These are phyloP conservation scores for Globisporangium paddicum DNA, from an alignment of 352 stramenopile species.

Conservation along the genomic window DNA sequence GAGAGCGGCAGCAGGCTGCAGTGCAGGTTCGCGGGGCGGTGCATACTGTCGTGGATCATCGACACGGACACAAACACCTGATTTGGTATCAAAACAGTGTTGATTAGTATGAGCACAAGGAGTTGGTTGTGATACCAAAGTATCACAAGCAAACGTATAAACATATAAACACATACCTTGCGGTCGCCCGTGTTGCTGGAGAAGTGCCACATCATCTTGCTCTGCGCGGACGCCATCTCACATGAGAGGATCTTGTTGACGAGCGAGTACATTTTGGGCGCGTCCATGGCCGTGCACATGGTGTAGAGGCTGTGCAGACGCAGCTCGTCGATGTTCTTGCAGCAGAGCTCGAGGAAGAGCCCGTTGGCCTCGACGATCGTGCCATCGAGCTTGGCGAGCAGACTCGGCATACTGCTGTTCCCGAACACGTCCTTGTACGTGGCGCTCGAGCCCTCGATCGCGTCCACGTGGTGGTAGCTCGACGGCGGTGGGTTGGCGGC, in stretches of 20 bases:
- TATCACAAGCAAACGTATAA: background rate
- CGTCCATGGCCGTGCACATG: slow-evolving; percentile 70
- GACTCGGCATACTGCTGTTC: slow-evolving; percentile 75
- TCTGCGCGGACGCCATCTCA: slow-evolving; percentile 72
- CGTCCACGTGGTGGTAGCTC: slow-evolving; percentile 20
- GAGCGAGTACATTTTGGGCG: slow-evolving; percentile 79
- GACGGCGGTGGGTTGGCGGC: slow-evolving; percentile 11
- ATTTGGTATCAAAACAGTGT: background rate
- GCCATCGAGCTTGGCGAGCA: slow-evolving; percentile 72
- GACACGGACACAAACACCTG: slow-evolving; percentile 81
- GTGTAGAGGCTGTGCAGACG: slow-evolving; percentile 75
- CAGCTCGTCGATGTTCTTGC: slow-evolving; percentile 77
- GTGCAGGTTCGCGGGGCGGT: slow-evolving; percentile 73
- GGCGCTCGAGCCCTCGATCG: slow-evolving; percentile 60
- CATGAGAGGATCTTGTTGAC: slow-evolving; percentile 73
- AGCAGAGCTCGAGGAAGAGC: slow-evolving; percentile 73
- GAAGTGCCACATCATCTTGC: slow-evolving; percentile 85
- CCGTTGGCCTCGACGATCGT: slow-evolving; percentile 76
- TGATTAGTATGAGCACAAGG: background rate
- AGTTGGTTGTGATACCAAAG: background rate
- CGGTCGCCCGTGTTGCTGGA: slow-evolving; percentile 54
- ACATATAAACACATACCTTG: slow-evolving; percentile 37
- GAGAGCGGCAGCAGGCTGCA: slow-evolving; percentile 74
- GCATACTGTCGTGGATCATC: slow-evolving; percentile 77
- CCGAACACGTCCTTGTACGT: slow-evolving; percentile 71